Evolutionary conservation across 1,284 basidiomycete species (phyloP), one percentile per base, ranked within the genome.

Genomic region (Fomes fomentarius): DNA sequence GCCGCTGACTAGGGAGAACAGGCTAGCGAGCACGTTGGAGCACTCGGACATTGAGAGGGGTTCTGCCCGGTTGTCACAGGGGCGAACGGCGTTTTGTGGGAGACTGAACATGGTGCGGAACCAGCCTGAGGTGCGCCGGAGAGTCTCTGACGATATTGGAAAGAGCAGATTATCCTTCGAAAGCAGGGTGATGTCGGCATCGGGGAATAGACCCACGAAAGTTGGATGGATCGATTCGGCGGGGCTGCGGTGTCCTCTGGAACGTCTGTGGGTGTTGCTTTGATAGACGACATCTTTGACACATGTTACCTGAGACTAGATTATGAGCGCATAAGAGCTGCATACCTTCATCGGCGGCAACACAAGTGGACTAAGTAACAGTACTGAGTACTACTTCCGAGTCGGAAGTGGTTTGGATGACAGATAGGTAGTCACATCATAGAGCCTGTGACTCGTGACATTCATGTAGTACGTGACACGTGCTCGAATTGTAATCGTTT

Each of bases 121-220:
- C 75, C 82, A 85, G 15, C 76, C 75, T 2, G 83, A 85, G 0
- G 83, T 78, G n/a, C 78, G 81, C 51, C 74, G 76, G 37, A 87
- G 73, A 2, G 76, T 78, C 58, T 74, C 75, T 0, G 79, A 77
- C 50, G 81, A 82, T 11, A 83, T 71, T 7, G 76, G 76, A 63
- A 86, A 87, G 54, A 74, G 71, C 25, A 75, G 63, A 21, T 67
- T 70, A 47, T 76, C 76, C 43, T 66, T 66, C 7, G 78, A 71
- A 26, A 64, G 65, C 1, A 82, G 66, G 9, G 81, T 65, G 22
- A 84, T 70, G 52, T 85, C 81, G 12, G 73, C 77, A 30, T 78
- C 75, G 14, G 67, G 17, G 24, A 47, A 52, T 5, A 39, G 7
- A 9, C 11, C 15, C 12, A 24, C 45, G n/a, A 47, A 47, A 14